Evolutionary conservation across 148 eudicot genomes (phyloP).

Genomic region (Diospyros lotus): DNA sequence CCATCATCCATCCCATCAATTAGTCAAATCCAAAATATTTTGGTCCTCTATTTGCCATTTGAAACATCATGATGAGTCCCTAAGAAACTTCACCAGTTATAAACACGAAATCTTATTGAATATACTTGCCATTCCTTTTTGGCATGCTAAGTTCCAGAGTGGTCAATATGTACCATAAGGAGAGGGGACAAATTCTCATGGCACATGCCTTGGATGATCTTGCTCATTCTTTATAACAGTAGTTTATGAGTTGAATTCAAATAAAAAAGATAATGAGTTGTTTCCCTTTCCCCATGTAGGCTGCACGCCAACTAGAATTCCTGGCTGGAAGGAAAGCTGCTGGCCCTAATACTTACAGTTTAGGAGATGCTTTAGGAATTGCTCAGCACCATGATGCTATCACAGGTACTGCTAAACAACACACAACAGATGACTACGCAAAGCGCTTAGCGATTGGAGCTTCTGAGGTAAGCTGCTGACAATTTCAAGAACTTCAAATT

Average conservation of each 20-base stretch:
- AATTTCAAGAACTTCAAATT: not conserved
- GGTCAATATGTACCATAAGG: not conserved
- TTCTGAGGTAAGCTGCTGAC: slow-evolving; percentile 45
- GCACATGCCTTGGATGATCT: not conserved
- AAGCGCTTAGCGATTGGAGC: slow-evolving; percentile 78
- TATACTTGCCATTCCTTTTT: not conserved
- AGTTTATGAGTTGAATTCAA: not conserved
- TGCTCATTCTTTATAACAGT: not conserved
- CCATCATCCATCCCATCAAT: not conserved
- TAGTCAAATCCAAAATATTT: not conserved
- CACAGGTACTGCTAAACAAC: slow-evolving; percentile 80
- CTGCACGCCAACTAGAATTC: slow-evolving; percentile 84
- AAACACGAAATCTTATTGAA: not conserved
- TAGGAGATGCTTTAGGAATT: slow-evolving; percentile 81
- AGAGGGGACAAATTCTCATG: not conserved
- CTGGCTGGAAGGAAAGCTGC: slow-evolving; percentile 47
- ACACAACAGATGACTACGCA: slow-evolving; percentile 67
- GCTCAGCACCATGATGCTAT: slow-evolving; percentile 92
- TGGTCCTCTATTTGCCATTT: not conserved
- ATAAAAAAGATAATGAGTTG: not conserved
- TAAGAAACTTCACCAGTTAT: not conserved
- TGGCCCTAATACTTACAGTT: slow-evolving; percentile 54
- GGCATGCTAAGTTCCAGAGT: not conserved
- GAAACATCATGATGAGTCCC: not conserved
- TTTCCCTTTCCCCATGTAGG: slow-evolving; percentile 33